These are phyloP conservation scores for Lathyrus oleraceus DNA, from an alignment of 306 rosid genomes.

Conservation along the genomic window DNA sequence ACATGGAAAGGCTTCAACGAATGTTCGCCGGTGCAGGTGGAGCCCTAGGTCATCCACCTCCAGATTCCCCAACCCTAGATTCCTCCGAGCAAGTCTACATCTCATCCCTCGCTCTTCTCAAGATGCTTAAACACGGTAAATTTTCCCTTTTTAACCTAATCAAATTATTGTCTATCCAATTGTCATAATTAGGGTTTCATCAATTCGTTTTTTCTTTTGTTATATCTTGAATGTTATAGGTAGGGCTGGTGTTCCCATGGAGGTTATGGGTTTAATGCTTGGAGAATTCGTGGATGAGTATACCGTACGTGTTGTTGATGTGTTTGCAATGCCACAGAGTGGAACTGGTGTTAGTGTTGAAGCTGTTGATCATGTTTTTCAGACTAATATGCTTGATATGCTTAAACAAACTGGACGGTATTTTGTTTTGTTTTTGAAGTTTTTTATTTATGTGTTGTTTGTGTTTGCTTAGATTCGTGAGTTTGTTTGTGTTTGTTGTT, in stretches of 20 bases:
- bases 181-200: slow-evolving; percentile 40
- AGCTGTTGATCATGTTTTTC: slow-evolving; percentile 96
- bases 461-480: neutral
- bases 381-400: slow-evolving; percentile 99
- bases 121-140: slow-evolving; percentile 91
- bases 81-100: slow-evolving; percentile 94
- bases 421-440: neutral
- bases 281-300: slow-evolving; percentile 94
- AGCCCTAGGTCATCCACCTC: slow-evolving; percentile 83
- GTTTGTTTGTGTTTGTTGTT: neutral
- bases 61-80: slow-evolving; percentile 90
- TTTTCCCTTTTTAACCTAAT: slow-evolving; percentile 12
- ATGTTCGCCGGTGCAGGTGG: slow-evolving; percentile 97
- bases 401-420: slow-evolving; percentile 97
- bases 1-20: slow-evolving; percentile 81
- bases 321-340: slow-evolving; percentile 98
- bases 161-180: neutral
- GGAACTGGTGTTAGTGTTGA: slow-evolving; percentile 98
- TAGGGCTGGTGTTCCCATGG: slow-evolving; percentile 98
- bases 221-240: slow-evolving; percentile 39
- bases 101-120: slow-evolving; percentile 89
- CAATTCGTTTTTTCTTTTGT: neutral
- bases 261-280: slow-evolving; percentile 96
- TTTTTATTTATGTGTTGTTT: neutral
- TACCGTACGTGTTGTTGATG: slow-evolving; percentile 93